These are phyloP conservation scores for Aspergillus pseudoglaucus DNA, from an alignment of 2,329 filamentous ascomycete genomes.

Conservation along the genomic window DNA sequence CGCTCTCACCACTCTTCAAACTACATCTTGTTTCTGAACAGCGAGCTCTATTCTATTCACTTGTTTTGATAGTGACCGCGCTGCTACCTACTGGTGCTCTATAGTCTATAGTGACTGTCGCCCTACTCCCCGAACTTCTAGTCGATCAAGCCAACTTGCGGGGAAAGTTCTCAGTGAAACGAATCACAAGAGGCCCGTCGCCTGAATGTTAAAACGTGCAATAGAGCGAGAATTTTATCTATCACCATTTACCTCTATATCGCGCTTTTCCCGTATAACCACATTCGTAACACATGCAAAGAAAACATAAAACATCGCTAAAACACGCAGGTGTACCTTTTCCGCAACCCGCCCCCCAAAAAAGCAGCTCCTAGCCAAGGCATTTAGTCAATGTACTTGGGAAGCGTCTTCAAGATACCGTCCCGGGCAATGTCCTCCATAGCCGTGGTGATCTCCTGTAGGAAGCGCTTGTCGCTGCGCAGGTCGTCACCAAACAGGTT, in stretches of 20 bases:
- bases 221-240: conserved; percentile 3
- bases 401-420: conserved; percentile 45
- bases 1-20: too few species aligned
- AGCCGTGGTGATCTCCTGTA: conserved; percentile 42
- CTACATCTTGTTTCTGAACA: too few species aligned
- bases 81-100: too few species aligned
- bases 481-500: conserved; percentile 49
- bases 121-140: too few species aligned
- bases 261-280: conserved; percentile 5
- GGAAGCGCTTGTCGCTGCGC: conserved; percentile 43
- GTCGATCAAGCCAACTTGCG: too few species aligned
- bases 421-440: conserved; percentile 44
- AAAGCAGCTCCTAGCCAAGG: conserved; percentile 1
- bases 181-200: neutral
- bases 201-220: neutral
- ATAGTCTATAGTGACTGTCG: too few species aligned
- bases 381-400: conserved; percentile 43
- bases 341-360: conserved; percentile 5
- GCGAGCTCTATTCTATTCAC: too few species aligned
- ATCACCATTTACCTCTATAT: conserved; percentile 16
- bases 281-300: conserved; percentile 8
- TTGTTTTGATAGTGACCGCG: too few species aligned
- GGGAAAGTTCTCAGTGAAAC: neutral
- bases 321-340: conserved; percentile 4
- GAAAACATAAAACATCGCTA: conserved; percentile 10